Conservation (phyloP, 2,329 filamentous ascomycete genomes). For the Neofusicoccum parvum region DNA sequence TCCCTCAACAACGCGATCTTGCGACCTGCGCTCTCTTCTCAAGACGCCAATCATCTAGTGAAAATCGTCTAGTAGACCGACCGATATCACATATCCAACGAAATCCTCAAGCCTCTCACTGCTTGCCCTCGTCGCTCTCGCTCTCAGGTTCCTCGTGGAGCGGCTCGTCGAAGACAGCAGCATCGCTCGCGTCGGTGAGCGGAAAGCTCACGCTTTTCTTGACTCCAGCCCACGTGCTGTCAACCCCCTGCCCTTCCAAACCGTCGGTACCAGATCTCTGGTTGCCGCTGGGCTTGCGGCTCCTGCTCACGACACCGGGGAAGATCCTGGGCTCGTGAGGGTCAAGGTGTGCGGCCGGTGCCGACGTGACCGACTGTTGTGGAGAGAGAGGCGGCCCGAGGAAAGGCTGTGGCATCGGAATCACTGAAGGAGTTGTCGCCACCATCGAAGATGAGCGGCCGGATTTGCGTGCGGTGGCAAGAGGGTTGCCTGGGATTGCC, state of each 20-base stretch:
- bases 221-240: conserved; percentile 10
- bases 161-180: conserved; percentile 18
- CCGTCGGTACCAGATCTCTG: background rate
- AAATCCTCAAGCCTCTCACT: background rate
- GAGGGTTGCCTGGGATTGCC: background rate
- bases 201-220: conserved; percentile 8
- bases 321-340: conserved; percentile 70
- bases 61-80: background rate
- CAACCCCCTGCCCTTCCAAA: background rate
- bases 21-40: background rate
- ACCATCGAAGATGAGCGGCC: conserved; percentile 19
- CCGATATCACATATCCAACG: background rate
- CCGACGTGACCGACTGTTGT: conserved; percentile 28
- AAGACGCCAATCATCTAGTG: background rate
- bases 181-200: conserved; percentile 12
- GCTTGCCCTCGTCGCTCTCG: background rate
- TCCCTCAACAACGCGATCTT: background rate
- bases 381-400: conserved; percentile 25
- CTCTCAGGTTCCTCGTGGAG: conserved; percentile 10
- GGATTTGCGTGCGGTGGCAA: background rate
- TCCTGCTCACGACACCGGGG: conserved; percentile 65
- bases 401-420: conserved; percentile 20
- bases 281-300: conserved; percentile 36
- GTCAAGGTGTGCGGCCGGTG: conserved; percentile 33
- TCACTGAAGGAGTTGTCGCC: conserved; percentile 1